Evolutionary conservation across 108 stramenopile genomes (phyloP).

Genomic region (Cyclotella kingstonii): DNA sequence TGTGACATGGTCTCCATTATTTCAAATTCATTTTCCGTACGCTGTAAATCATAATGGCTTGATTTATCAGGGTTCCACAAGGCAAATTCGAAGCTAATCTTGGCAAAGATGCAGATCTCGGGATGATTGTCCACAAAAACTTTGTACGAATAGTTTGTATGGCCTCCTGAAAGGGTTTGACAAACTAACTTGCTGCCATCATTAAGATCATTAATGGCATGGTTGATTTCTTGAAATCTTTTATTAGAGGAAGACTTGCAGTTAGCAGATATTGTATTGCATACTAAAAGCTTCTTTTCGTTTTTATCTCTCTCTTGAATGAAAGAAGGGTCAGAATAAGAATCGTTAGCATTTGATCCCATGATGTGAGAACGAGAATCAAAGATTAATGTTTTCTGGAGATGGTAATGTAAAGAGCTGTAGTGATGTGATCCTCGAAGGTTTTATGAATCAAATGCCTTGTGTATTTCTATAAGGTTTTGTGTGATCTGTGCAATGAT

Average conservation of each 20-base stretch:
- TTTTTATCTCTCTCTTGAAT: too few species aligned
- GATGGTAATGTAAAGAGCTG: too few species aligned
- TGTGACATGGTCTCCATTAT: slow-evolving; percentile 32
- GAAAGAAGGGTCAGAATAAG: too few species aligned
- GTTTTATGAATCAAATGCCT: too few species aligned
- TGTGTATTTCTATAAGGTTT: too few species aligned
- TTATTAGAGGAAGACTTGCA: slow-evolving; percentile 11
- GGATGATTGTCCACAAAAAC: slow-evolving; percentile 21
- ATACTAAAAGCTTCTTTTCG: too few species aligned
- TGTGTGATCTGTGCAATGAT: too few species aligned
- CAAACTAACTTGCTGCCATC: slow-evolving; percentile 16
- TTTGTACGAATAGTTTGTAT: slow-evolving; percentile 41
- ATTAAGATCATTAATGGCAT: neutral
- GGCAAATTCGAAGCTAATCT: slow-evolving; percentile 32
- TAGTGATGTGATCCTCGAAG: too few species aligned
- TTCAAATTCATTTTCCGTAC: slow-evolving; percentile 32
- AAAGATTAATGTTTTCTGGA: too few species aligned
- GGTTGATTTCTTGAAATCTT: slow-evolving; percentile 12
- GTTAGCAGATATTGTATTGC: slow-evolving; percentile 10
- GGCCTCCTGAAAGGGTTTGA: slow-evolving; percentile 24
- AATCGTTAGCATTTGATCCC: too few species aligned
- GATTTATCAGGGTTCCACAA: slow-evolving; percentile 35
- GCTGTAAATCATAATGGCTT: slow-evolving; percentile 20
- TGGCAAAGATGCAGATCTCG: slow-evolving; percentile 31
- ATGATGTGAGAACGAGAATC: too few species aligned